Base-by-base conservation (phyloP, 2,329 filamentous ascomycete species). In the Epichloe uncinata region DNA sequence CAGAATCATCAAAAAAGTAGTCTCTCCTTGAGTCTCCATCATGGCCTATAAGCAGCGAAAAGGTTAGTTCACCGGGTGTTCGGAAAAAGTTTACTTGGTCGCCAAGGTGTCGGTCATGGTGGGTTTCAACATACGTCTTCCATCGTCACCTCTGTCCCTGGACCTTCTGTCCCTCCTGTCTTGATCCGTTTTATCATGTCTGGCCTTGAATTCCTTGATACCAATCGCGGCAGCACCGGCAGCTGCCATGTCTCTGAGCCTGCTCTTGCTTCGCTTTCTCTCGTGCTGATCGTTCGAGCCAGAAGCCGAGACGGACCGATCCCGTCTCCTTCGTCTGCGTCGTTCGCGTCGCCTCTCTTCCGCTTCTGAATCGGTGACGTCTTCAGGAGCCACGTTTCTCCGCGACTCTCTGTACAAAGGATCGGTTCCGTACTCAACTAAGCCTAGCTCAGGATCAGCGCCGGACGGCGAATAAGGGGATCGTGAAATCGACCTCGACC, bases 381-480 rank as follows among this genome's bases (percentile, higher is more conserved):
- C 67, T 51, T 66, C 59, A 38, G 58, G 61, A 26, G 58, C 56
- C 51, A 46, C 35, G 44, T 64, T 61, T 54, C 65, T 60, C 45
- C 62, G 64, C 56, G 66, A 63, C 53, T 65, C 60, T 54, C 69
- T 69, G 56, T 67, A 66, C 55, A 83, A 70, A 58, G 79, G 78
- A 56, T 74, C 72, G 61, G 69, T 71, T 57, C 79, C 79, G 70
- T 83, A 83, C 65, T 82, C 77, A 74, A 83, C 77, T 73, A 82
- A 73, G 69, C 78, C 79, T 79, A 82, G 69, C 69, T 81, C 77
- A 70, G 73, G 74, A 77, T 82, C 78, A 81, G 75, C 73, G 63
- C 66, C 67, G 61, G 68, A 67, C 64, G 74, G 71, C 58, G 72
- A 71, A 67, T 71, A 67, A 65, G 65, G 69, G 69, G 69, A 68